Evolutionary conservation across 2,329 filamentous ascomycete genomes (phyloP).

Genomic region (Colletotrichum sp.): DNA sequence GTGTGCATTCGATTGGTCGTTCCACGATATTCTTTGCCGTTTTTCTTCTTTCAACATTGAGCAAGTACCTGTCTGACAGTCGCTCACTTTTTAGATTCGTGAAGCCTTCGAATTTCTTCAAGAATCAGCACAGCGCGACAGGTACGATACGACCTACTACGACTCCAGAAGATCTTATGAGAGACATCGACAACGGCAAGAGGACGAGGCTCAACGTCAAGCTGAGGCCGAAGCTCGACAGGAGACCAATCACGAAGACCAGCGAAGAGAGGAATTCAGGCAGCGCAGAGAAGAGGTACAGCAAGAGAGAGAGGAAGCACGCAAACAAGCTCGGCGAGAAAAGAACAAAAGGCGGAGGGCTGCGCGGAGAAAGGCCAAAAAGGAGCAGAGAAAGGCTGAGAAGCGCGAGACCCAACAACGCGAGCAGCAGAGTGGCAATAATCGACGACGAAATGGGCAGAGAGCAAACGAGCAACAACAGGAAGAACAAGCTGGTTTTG

Average conservation of each 20-base stretch:
- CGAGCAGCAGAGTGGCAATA: rapidly evolving
- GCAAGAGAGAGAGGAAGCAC: background rate
- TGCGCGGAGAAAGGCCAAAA: background rate
- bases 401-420: rapidly evolving
- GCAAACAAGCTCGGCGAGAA: background rate
- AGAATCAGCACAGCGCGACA: rapidly evolving
- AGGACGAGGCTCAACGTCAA: background rate
- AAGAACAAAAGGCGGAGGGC: background rate
- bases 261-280: background rate
- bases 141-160: rapidly evolving
- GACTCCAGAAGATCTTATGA: background rate
- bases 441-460: background rate
- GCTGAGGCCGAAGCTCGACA: background rate
- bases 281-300: background rate
- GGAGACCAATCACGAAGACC: rapidly evolving
- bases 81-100: rapidly evolving
- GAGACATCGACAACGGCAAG: background rate
- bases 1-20: background rate
- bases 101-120: background rate
- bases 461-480: rapidly evolving
- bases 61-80: no score
- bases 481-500: background rate
- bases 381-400: background rate
- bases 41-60: no score
- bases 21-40: no score